Evolutionary conservation across 805 yeast species (phyloP).

Genomic region (Saturnispora diversa): DNA sequence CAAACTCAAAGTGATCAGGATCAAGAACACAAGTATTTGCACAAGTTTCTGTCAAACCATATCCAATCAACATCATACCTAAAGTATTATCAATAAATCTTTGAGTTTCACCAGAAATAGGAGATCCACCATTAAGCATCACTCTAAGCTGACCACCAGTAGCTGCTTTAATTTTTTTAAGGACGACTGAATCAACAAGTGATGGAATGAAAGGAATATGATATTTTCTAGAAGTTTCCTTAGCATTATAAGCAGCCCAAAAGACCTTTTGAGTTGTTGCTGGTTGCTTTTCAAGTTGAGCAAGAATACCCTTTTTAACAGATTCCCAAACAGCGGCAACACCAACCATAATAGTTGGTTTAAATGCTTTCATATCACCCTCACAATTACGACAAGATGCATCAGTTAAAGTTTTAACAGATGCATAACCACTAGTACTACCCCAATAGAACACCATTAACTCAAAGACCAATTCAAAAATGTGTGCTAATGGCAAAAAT

Average conservation of each 20-base stretch:
- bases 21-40: conserved; percentile 75
- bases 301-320: conserved; percentile 83
- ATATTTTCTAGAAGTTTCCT: conserved; percentile 51
- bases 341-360: conserved; percentile 94
- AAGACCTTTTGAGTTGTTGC: conserved; percentile 65
- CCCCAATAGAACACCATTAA: conserved; percentile 82
- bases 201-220: conserved; percentile 73
- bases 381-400: conserved; percentile 73
- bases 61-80: conserved; percentile 86
- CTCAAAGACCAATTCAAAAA: conserved; percentile 88
- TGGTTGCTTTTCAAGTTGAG: conserved; percentile 63
- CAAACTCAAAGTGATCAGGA: conserved; percentile 58
- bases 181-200: conserved; percentile 62
- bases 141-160: conserved; percentile 83
- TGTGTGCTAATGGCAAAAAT: conserved; percentile 93
- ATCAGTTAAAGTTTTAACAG: conserved; percentile 83
- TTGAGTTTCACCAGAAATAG: conserved; percentile 76
- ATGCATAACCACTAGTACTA: conserved; percentile 79
- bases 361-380: conserved; percentile 80
- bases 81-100: conserved; percentile 65
- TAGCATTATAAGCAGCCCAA: conserved; percentile 81
- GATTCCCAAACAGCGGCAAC: conserved; percentile 99
- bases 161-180: conserved; percentile 83
- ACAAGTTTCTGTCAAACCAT: conserved; percentile 93
- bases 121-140: conserved; percentile 88